A percentile compares a stretch with the other conserved stretches of the same genome.
Evolutionary conservation across 2,329 filamentous ascomycete genomes (phyloP).

Genomic region (Clonostachys rosea): DNA sequence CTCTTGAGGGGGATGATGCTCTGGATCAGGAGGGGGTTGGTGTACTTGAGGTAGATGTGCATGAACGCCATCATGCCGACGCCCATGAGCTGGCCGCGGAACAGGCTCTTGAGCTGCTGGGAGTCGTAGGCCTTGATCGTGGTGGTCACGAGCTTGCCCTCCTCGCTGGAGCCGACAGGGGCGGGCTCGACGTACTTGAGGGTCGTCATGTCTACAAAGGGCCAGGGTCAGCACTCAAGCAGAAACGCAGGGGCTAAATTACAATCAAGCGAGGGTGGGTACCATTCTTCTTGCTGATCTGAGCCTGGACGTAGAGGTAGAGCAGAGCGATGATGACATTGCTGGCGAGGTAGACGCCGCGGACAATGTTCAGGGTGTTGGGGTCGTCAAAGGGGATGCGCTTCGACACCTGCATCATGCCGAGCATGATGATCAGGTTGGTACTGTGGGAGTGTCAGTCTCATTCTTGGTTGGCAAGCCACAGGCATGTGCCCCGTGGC

Average conservation of each 20-base stretch:
- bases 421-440: slow-evolving; percentile 91
- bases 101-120: slow-evolving; percentile 75
- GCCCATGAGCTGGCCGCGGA: slow-evolving; percentile 92
- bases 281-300: slow-evolving; percentile 98
- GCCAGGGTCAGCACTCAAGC: background rate
- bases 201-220: slow-evolving; percentile 76
- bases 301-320: slow-evolving; percentile 78
- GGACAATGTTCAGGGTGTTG: slow-evolving; percentile 49
- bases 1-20: slow-evolving; percentile 97
- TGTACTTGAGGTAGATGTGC: slow-evolving; percentile 99
- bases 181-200: slow-evolving; percentile 98
- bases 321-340: slow-evolving; percentile 80
- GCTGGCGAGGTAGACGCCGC: slow-evolving; percentile 50
- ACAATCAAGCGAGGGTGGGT: slow-evolving; percentile 10
- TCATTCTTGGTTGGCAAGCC: background rate
- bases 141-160: slow-evolving; percentile 93
- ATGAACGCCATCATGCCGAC: slow-evolving; percentile 98
- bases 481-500: background rate
- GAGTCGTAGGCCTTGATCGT: slow-evolving; percentile 95
- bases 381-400: slow-evolving; percentile 90
- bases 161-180: slow-evolving; percentile 87
- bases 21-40: slow-evolving; percentile 97
- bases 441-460: slow-evolving; percentile 52
- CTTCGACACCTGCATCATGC: slow-evolving; percentile 98
- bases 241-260: background rate